These are phyloP conservation scores for Conringia planisiliqua DNA, from an alignment of 345 rosid genomes.

Conservation along the genomic window DNA sequence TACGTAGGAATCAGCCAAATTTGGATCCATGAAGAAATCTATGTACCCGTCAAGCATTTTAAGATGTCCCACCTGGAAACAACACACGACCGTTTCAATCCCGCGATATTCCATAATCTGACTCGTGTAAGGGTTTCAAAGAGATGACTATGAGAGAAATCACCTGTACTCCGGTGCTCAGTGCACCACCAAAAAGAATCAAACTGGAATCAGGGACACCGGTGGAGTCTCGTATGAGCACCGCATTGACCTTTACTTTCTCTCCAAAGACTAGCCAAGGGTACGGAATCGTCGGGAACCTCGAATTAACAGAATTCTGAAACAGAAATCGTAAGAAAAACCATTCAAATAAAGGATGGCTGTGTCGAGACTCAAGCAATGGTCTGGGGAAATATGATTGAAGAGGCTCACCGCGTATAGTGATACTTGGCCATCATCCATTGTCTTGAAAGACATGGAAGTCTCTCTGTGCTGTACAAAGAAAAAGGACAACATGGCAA, in stretches of 20 bases:
- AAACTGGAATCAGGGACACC: constrained; percentile 93
- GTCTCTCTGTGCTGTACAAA: constrained; percentile 83
- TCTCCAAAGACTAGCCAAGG: constrained; percentile 99
- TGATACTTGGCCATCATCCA: constrained; percentile 96
- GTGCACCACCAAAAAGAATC: constrained; percentile 82
- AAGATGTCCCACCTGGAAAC: constrained; percentile 76
- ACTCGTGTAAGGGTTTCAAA: not conserved
- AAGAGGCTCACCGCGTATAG: constrained; percentile 64
- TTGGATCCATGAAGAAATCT: constrained; percentile 92
- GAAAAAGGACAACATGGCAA: not conserved
- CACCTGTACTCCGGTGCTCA: constrained; percentile 72
- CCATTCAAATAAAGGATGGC: not conserved
- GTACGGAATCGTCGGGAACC: constrained; percentile 78
- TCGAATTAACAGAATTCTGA: constrained; percentile 96
- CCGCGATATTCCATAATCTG: not conserved
- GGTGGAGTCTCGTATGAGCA: constrained; percentile 93
- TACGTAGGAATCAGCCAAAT: constrained; percentile 77
- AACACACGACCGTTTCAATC: not conserved
- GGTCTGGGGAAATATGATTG: not conserved
- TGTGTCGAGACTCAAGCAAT: not conserved
- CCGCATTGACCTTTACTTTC: constrained; percentile 88
- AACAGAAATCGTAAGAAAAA: not conserved
- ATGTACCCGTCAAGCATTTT: constrained; percentile 91
- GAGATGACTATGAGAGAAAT: constrained; percentile 6
- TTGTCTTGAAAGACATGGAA: constrained; percentile 92